A percentile compares a stretch with the other conserved stretches of the same genome.
phyloP scores from a whole-genome alignment of 148 eudicot genomes.

The Camellia lanceoleosa region DNA sequence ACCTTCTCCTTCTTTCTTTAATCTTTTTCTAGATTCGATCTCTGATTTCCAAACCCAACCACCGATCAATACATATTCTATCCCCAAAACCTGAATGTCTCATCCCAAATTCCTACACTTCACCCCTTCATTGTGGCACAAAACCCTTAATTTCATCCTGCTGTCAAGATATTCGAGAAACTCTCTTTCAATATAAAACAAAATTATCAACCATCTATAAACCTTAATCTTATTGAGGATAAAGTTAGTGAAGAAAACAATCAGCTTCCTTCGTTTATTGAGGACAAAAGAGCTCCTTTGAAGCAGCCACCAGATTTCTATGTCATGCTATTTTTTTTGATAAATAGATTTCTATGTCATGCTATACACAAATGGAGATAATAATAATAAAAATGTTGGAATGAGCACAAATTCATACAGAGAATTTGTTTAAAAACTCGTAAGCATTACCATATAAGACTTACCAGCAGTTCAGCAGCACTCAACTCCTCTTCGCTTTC shows the following conservation, averaged over 20 bases:
- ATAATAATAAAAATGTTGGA: not conserved
- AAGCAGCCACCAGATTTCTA: not conserved
- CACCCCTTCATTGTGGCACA: not conserved
- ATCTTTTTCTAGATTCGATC: slow-evolving; percentile 3
- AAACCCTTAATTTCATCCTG: not conserved
- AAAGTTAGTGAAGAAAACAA: not conserved
- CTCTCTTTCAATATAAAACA: not conserved
- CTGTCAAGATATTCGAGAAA: not conserved
- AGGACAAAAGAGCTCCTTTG: slow-evolving; percentile 3
- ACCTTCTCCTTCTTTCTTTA: not conserved
- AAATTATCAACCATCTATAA: not conserved
- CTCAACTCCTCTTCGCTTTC: slow-evolving; percentile 23
- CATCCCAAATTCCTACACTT: not conserved
- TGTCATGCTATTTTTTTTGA: not conserved
- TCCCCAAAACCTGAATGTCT: not conserved
- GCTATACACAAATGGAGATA: not conserved
- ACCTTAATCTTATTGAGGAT: not conserved
- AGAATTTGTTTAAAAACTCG: not conserved
- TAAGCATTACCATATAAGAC: slow-evolving; percentile 14
- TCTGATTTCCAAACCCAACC: not conserved
- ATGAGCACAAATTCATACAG: not conserved
- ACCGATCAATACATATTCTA: not conserved
- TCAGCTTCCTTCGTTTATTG: not conserved
- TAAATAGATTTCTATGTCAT: not conserved
- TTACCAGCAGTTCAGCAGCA: slow-evolving; percentile 56